These are phyloP conservation scores for Oryza brachyantha DNA, from an alignment of 176 grass and related monocot species.

Conservation along the genomic window DNA sequence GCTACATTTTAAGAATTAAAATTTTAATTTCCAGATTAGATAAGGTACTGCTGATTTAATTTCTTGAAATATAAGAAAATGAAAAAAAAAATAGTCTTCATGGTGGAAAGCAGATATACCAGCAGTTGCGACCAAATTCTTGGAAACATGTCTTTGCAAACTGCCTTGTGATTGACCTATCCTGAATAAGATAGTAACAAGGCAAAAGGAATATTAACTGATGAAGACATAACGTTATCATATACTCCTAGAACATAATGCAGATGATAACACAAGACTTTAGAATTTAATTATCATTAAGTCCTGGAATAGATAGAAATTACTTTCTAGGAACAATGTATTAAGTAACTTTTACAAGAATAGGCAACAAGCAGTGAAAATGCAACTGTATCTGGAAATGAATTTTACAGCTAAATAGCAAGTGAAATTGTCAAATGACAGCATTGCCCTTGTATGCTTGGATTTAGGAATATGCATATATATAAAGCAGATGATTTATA, in stretches of 20 bases:
- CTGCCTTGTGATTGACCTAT: constrained; percentile 44
- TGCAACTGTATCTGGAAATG: background rate
- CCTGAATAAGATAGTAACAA: constrained; percentile 49
- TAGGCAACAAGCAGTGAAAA: background rate
- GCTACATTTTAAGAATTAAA: background rate
- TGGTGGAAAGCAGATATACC: constrained; percentile 46
- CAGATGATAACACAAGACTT: background rate
- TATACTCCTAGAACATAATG: constrained; percentile 6
- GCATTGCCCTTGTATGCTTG: background rate
- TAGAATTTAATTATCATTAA: background rate
- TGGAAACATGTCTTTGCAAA: constrained; percentile 38
- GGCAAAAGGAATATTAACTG: constrained; percentile 16
- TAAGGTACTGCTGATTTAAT: constrained; percentile 8
- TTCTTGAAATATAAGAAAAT: background rate
- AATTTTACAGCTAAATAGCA: background rate
- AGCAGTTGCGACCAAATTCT: constrained; percentile 56
- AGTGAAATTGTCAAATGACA: constrained; percentile 7
- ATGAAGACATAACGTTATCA: background rate
- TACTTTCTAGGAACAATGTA: constrained; percentile 1
- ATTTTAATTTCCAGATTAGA: background rate
- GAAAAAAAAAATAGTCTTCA: background rate
- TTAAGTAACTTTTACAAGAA: background rate
- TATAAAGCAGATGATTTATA: too few species aligned
- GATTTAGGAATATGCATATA: too few species aligned
- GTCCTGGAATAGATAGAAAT: background rate